Evolutionary conservation across 2,329 filamentous ascomycete genomes (phyloP), one percentile per base, ranked within the genome.

Genomic region (Esteya vermicola): DNA sequence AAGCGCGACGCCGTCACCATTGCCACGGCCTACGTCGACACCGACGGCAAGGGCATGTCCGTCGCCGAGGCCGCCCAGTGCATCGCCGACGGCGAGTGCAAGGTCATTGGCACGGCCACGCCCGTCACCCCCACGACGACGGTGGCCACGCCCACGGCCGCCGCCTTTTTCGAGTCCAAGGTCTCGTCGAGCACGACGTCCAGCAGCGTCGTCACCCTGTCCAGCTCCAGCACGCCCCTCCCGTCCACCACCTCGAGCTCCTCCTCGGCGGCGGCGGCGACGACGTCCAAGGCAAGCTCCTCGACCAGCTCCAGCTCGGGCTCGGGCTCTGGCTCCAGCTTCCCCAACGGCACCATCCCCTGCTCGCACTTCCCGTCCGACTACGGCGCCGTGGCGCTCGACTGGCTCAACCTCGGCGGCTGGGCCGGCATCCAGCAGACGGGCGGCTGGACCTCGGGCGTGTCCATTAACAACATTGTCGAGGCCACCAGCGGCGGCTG

Each of bases 391-490:
- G 54, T 93, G 34, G 40, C 75, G 36, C 63, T 91, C 23, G 55
- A 69, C 41, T 89, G 81, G 67, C 68, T 88, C 21, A 67, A 70
- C 16, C 63, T 85, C 8, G 71, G 67, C 45, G 86, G 85, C 47
- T 98, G 78, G 79, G 77, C 74, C 48, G 85, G 86, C 54, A 68
- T 95, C 45, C 86, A 94, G 61, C 65, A 68, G 39, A 60, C 65
- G 13, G 67, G 70, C 40, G 30, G 38, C 27, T 77, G 65, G 54
- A 61, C 56, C n/a, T 43, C 63, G 22, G 59, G 57, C 21, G 65
- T 66, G 35, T 53, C 70, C 37, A 80, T 93, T 54, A 66, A 62
- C 56, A 70, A 72, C 44, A 85, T 88, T 45, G 65, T 72, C 38
- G 78, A 77, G 31, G 75, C 70, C 21, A 59, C 78, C 35, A 63